These are phyloP conservation scores for Berkeleyomyces rouxiae DNA, from an alignment of 2,329 filamentous ascomycete genomes.

Conservation along the genomic window DNA sequence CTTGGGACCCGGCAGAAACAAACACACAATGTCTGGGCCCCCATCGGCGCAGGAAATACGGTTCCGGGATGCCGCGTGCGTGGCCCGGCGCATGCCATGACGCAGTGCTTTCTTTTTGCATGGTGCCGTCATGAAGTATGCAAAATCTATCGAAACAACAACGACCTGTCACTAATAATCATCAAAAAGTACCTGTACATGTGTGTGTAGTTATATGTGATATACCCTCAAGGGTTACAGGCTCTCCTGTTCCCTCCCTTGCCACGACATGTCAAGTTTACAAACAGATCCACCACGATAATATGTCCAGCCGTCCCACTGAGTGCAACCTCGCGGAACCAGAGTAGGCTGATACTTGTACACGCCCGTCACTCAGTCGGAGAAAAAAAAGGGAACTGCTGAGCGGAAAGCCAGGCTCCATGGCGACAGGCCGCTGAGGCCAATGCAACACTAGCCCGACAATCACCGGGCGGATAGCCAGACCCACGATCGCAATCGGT, in stretches of 20 bases:
- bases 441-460: too few relatives aligned
- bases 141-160: not conserved
- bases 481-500: too few relatives aligned
- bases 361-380: too few relatives aligned
- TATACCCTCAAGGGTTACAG: not conserved
- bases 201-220: not conserved
- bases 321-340: not conserved
- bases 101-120: not conserved
- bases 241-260: not conserved
- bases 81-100: not conserved
- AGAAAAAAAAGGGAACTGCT: too few relatives aligned
- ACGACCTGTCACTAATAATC: not conserved
- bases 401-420: too few relatives aligned
- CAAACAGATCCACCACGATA: not conserved
- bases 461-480: too few relatives aligned
- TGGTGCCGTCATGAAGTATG: not conserved
- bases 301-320: not conserved
- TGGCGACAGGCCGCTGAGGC: too few relatives aligned
- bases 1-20: too few relatives aligned
- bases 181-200: not conserved
- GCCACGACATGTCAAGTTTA: not conserved
- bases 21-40: too few relatives aligned
- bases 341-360: not conserved
- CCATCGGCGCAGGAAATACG: too few relatives aligned
- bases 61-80: too few relatives aligned